These are phyloP conservation scores for Basidiobolus meristosporus DNA, from an alignment of 371 early-diverging fungal species.

Conservation along the genomic window DNA sequence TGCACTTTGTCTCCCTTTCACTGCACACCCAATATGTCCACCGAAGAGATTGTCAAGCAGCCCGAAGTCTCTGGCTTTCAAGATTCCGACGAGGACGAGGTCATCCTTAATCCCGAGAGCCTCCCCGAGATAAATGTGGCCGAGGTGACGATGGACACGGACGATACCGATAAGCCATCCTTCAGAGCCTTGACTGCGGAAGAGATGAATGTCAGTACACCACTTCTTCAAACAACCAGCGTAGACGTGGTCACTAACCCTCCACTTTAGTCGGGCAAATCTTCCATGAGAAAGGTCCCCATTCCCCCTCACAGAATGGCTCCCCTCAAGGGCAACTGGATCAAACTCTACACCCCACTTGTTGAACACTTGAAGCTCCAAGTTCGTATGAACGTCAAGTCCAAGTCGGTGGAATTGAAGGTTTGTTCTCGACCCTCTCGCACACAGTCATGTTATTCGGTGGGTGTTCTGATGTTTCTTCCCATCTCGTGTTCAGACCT, in stretches of 20 bases:
- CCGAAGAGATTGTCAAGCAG: background rate
- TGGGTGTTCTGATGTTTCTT: background rate
- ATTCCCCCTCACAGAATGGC: slow-evolving; percentile 87
- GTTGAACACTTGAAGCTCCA: slow-evolving; percentile 95
- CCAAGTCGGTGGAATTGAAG: slow-evolving; percentile 78
- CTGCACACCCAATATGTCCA: background rate
- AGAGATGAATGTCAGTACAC: slow-evolving; percentile 1
- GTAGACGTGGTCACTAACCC: too few relatives aligned
- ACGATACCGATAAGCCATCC: too few relatives aligned
- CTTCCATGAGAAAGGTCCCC: slow-evolving; percentile 52
- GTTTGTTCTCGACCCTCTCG: slow-evolving; percentile 21
- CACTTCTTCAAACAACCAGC: too few relatives aligned
- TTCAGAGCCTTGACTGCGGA: background rate
- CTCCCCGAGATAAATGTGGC: too few relatives aligned
- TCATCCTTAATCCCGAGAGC: too few relatives aligned
- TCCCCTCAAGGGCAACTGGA: slow-evolving; percentile 89
- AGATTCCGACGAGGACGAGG: too few relatives aligned
- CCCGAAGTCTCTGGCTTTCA: too few relatives aligned
- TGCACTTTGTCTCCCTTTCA: slow-evolving; percentile 2
- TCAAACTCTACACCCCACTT: slow-evolving; percentile 97
- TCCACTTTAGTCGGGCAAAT: too few relatives aligned
- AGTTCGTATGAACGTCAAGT: slow-evolving; percentile 86
- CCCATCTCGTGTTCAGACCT: slow-evolving; percentile 23
- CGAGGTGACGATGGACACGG: too few relatives aligned
- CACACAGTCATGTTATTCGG: too few relatives aligned